Evolutionary conservation across 2,329 filamentous ascomycete species (phyloP), one percentile per base, ranked within the genome.

Genomic region (Dactylellina sp.): DNA sequence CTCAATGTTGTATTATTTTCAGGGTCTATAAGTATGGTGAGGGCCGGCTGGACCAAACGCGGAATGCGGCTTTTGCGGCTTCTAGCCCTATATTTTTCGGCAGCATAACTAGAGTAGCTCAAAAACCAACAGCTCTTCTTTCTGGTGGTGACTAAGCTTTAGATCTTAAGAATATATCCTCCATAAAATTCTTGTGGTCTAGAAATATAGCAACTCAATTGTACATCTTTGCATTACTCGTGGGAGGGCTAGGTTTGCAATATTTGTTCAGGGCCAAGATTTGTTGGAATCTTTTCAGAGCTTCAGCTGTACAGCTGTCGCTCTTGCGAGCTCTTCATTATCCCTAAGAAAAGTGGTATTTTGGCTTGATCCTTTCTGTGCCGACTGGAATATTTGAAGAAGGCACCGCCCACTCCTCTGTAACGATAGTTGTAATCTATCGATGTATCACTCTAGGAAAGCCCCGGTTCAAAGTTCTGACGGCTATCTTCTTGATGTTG

Each of bases 251-350:
- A 28, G 6, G 16, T n/a, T n/a, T n/a, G n/a, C n/a, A n/a, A n/a
- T n/a, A n/a, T n/a, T 50, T 42, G 24, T 25, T 7, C 11, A 18
- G 22, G 2, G 40, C 40, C 12, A 50, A 52, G 22, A 35, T 59
- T 25, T 25, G 52, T 44, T 59, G 35, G 55, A 53, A 68, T 12
- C 40, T 22, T 24, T 22, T 60, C 18, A 60, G 37, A 7, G 62
- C 46, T 28, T 50, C 7, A 35, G 12, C n/a, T 25, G 53, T 44
- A n/a, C n/a, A n/a, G n/a, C n/a, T n/a, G n/a, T n/a, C n/a, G 46
- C 25, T 16, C 37, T 60, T 46, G 63, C 46, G 16, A 60, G 52
- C 9, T 60, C 35, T 35, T 25, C 44, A 53, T 68, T 44, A 16
- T 52, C 32, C 6, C 2, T 9, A 20, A 56, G 40, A 14, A 49